These are phyloP conservation scores for Nicotiana sylvestris DNA, from an alignment of 257 asterid species.

Conservation along the genomic window DNA sequence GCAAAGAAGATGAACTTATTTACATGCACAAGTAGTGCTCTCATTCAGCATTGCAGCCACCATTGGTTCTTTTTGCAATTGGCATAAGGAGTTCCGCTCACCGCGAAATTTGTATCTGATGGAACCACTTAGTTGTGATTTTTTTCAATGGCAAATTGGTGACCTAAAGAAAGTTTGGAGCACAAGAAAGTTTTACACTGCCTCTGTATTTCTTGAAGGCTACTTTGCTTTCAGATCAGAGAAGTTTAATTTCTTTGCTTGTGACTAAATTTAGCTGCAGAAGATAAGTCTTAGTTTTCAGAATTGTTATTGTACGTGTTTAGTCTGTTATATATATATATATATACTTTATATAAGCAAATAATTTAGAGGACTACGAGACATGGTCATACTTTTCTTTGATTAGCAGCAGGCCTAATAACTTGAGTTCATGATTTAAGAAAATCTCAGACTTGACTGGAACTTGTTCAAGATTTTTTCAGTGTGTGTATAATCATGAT, in stretches of 20 bases:
- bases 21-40: neutral
- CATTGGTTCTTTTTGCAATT: no score
- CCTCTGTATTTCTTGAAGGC: no score
- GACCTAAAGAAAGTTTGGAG: neutral
- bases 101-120: no score
- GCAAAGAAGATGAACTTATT: constrained; percentile 8
- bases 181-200: neutral
- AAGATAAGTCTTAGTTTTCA: neutral
- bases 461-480: neutral
- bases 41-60: neutral
- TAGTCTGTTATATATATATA: neutral
- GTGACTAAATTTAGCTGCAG: neutral
- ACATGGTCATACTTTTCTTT: neutral
- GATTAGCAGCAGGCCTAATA: neutral
- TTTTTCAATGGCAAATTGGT: neutral
- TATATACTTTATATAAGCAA: neutral
- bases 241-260: neutral
- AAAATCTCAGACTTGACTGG: neutral
- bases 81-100: no score
- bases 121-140: no score
- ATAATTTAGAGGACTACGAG: neutral
- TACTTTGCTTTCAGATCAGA: neutral
- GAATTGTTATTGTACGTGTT: neutral
- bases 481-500: no score
- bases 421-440: neutral